Base-by-base conservation (phyloP, 2,329 filamentous ascomycete genomes). In the Claviceps citrina region DNA sequence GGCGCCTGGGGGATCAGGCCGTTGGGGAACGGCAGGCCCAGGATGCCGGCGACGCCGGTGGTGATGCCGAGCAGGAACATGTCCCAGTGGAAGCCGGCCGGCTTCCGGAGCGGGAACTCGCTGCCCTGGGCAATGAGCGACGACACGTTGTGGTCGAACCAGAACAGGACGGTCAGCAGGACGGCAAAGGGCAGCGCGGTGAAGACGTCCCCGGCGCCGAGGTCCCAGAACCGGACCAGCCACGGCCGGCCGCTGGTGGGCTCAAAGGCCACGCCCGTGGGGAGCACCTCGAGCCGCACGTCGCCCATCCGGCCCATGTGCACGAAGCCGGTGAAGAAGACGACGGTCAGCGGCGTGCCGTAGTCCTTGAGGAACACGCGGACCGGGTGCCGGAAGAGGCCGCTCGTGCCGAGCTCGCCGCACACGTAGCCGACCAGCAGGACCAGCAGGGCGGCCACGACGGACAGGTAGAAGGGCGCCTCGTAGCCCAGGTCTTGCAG, bases 271-370 rank as follows among this genome's bases (percentile, higher is more conserved):
- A 73, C 76, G 46, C 76, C 77, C 0, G 79, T 89, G 0, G 85
- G 85, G 22, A 94, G 65, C 7, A 70, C 77, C 45, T 81, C 73
- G 8, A 93, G 63, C 16, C 74, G 56, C 2, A 93, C 71, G 31
- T 70, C 60, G n/a, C 63, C 63, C 82, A 94, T 89, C 51, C 82
- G 78, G 7, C 85, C 85, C 46, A 93, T 75, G 57, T 91, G 82
- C 1, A 91, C 80, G 51, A 93, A 93, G 0, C 85, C 85, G 0
- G 85, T 86, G 57, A 93, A 93, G 66, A 93, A 93, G 44, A 93
- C 64, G 40, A 87, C 73, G 0, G 81, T 84, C 44, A 89, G 63
- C 0, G 85, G 84, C 0, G 84, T 93, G 39, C 84, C 85, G 54
- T 93, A 93, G 57, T 93, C 85, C 55, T 91, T 85, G 47, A 93